A percentile compares a stretch with the other conserved stretches of the same genome.
These are phyloP conservation scores for Eruca vesicaria DNA, from an alignment of 441 rosid species.

Conservation along the genomic window DNA sequence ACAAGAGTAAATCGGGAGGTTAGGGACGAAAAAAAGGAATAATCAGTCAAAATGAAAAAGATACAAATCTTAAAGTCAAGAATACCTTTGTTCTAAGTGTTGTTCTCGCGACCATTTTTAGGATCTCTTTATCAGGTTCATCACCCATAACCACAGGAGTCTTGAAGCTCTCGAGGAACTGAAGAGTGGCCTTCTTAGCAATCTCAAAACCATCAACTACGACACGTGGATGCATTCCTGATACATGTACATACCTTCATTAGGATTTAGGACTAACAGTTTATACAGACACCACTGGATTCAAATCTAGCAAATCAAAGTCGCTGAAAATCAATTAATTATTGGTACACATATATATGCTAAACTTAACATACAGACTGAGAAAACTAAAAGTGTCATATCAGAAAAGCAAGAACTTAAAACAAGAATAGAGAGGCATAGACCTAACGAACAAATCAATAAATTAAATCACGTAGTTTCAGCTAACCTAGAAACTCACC, in stretches of 20 bases:
- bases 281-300: neutral
- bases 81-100: slow-evolving; percentile 81
- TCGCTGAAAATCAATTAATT: neutral
- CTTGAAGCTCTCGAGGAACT: slow-evolving; percentile 88
- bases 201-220: slow-evolving; percentile 94
- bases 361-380: neutral
- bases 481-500: slow-evolving; percentile 44
- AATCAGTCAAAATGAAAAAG: neutral
- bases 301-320: neutral
- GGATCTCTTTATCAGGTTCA: slow-evolving; percentile 84
- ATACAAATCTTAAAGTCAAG: neutral
- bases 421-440: neutral
- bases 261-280: neutral
- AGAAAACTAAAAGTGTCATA: neutral
- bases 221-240: slow-evolving; percentile 97
- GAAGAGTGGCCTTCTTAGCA: slow-evolving; percentile 91
- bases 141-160: slow-evolving; percentile 93
- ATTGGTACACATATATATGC: neutral
- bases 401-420: neutral
- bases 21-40: neutral
- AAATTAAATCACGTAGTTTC: neutral
- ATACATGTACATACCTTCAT: slow-evolving; percentile 21
- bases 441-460: neutral
- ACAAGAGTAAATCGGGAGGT: neutral
- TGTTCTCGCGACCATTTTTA: slow-evolving; percentile 96